Base-by-base conservation (phyloP, 306 rosid species). In the Cicer arietinum region DNA sequence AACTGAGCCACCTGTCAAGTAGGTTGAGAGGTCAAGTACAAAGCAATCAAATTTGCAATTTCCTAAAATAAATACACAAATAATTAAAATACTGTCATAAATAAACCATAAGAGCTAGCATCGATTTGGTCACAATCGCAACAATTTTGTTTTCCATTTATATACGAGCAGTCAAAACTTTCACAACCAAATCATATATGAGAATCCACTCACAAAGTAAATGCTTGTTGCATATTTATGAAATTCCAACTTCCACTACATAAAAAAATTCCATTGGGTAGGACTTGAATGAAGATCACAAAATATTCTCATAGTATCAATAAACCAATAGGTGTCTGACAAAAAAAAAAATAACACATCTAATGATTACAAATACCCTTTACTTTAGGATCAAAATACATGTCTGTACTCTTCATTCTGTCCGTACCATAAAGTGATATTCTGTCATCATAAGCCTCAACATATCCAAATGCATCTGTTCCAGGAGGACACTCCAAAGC, bases 401-500 rank as follows among this genome's bases (percentile, higher is more conserved):
- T 90, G 47, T 89, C 82, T 20, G 73, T 79, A 84, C 91, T 85
- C 0, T 4, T 56, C 95, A 92, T 89, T 77, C 90, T 84, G 45
- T 82, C 98, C 0, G 84, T 77, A 40, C 98, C 98, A 83, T 80
- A 8, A 67, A 92, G 97, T 5, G 85, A 81, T 14, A 90, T 62
- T 74, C 78, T 85, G 56, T 92, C 96, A 57, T 81, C 77, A 70
- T 90, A 95, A 39, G 84, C 96, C 63, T 95, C 89, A 14, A 84
- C 80, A 77, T 85, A 77, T 47, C 98, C 99, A 53, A 80, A 95
- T 5, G 97, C 84, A 62, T 92, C 78, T 6, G 78, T 82, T 8
- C 91, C 99, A 2, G 96, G 91, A 74, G 97, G 97, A 77, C 97
- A 94, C 74, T 94, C 97, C 20, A 94, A 81, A 64, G 97, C 91